These are phyloP conservation scores for Adenanthera pavonina DNA, from an alignment of 306 rosid species.

Conservation along the genomic window DNA sequence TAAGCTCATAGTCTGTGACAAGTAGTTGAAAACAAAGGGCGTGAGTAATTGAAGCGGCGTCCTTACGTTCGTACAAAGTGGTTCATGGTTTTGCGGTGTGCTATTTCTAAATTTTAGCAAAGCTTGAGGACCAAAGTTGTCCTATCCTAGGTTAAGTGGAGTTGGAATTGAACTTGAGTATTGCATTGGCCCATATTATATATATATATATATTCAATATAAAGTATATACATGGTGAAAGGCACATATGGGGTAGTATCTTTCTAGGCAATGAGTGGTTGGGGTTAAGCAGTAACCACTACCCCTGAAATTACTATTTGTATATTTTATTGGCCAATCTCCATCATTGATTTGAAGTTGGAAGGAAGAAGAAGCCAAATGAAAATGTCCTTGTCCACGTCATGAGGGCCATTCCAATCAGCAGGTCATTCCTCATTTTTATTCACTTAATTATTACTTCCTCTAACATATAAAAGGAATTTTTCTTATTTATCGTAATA, in stretches of 20 bases:
- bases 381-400: neutral
- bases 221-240: neutral
- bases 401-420: neutral
- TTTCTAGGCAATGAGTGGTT: constrained; percentile 7
- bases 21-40: neutral
- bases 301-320: neutral
- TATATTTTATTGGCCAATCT: neutral
- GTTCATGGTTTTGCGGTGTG: neutral
- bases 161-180: neutral
- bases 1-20: neutral
- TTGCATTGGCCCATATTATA: neutral
- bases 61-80: neutral
- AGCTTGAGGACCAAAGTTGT: neutral
- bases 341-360: neutral
- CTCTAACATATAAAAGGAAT: too few relatives aligned
- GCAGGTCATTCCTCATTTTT: constrained; percentile 18
- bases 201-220: neutral
- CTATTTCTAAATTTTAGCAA: neutral
- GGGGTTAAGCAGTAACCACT: constrained; percentile 9
- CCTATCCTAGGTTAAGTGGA: neutral
- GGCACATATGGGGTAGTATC: neutral
- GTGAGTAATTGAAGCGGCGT: neutral
- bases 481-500: too few relatives aligned
- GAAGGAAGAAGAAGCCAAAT: neutral
- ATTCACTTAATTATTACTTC: neutral